A percentile compares a stretch with the other conserved stretches of the same genome.
Conservation (phyloP, 345 rosid genomes). For the Lepidium africanum region DNA sequence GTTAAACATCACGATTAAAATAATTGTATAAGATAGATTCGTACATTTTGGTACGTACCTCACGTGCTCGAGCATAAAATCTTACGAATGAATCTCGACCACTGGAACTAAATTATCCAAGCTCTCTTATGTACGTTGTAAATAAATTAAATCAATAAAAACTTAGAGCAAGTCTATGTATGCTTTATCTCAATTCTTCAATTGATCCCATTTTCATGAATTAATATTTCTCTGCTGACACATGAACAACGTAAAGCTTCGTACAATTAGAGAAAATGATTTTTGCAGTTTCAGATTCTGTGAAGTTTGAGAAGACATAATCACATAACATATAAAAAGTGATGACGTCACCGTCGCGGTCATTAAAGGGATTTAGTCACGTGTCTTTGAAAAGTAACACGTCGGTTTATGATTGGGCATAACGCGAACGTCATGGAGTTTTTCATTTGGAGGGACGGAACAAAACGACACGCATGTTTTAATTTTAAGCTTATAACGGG, state of each 20-base stretch:
- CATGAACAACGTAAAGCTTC: neutral
- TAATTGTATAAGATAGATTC: conserved; percentile 1
- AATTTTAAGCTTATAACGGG: neutral
- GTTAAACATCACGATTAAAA: neutral
- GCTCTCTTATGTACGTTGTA: neutral
- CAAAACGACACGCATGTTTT: conserved; percentile 11
- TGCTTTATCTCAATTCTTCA: no score
- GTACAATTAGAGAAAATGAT: no score
- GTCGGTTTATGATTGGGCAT: neutral
- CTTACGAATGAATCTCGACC: conserved; percentile 2
- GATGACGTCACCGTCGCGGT: neutral
- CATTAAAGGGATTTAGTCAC: neutral
- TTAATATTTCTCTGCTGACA: no score
- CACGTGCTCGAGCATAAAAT: conserved; percentile 11
- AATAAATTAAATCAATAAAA: neutral
- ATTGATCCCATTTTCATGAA: no score
- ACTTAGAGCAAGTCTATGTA: no score
- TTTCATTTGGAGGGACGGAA: neutral
- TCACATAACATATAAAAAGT: neutral
- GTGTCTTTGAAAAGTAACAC: neutral
- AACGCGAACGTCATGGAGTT: neutral
- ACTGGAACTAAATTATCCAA: neutral
- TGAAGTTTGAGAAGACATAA: no score
- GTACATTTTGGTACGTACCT: neutral
- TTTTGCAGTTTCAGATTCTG: no score